Percentiles rank a stretch among this genome's conserved stretches.
phyloP scores from a whole-genome alignment of 306 rosid genomes.

The Albizia julibrissin region DNA sequence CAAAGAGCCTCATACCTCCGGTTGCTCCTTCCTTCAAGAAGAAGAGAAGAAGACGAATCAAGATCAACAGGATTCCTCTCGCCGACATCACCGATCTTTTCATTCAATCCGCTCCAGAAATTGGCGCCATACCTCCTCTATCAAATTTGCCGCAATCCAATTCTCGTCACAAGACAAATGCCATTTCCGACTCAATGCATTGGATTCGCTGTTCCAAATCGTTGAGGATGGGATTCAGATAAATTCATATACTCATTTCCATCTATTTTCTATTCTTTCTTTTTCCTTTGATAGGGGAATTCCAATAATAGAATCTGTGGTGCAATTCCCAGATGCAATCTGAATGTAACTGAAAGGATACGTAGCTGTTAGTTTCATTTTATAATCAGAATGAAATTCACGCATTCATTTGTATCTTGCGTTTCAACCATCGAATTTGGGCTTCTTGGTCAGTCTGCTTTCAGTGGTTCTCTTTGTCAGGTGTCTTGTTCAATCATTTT shows the following conservation, averaged over 20 bases:
- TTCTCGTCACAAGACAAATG: conserved; percentile 16
- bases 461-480: neutral
- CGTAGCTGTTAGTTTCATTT: neutral
- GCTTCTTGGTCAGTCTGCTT: neutral
- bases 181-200: neutral
- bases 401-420: neutral
- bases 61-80: conserved; percentile 39
- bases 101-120: neutral
- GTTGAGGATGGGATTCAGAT: conserved; percentile 54
- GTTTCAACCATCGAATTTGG: neutral
- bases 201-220: conserved; percentile 2
- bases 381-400: neutral
- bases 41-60: conserved; percentile 9
- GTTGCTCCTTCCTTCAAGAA: conserved; percentile 36
- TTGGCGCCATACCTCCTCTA: neutral
- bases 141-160: neutral
- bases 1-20: conserved; percentile 22
- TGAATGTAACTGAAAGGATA: neutral
- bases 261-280: neutral
- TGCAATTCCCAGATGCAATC: neutral
- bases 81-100: conserved; percentile 39
- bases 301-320: too few relatives aligned
- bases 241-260: neutral
- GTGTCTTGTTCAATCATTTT: neutral
- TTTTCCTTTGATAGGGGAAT: neutral